Base-by-base conservation (phyloP, 495 filamentous ascomycete genomes). In the Coniosporium apollinis region DNA sequence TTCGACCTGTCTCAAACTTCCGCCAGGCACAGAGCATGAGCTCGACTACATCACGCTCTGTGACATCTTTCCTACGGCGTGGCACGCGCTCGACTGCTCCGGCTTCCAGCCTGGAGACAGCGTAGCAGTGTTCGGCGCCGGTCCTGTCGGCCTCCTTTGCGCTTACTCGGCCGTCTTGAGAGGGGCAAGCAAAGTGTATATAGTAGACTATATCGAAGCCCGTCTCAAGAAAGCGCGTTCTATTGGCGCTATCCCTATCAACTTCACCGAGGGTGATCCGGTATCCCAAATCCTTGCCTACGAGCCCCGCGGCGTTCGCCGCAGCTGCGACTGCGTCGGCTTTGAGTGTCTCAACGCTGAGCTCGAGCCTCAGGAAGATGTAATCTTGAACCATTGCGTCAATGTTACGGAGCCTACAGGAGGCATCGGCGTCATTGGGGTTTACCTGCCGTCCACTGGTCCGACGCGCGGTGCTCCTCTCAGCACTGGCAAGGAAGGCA, bases 81-180 rank as follows among this genome's bases (percentile, higher is more conserved):
- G 58, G 58, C 38, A 50, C 35, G 56, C 28, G 19, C 54, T 46
- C 5, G 52, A 60, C 17, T 38, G 44, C 24, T 44, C 59, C 0
- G 53, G 54, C 10, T 56, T 61, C 9, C 24, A 46, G 8, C 15
- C 46, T 3, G 60, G 59, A 6, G 59, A 64, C 37, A 36, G 48
- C 5, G 52, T 66, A 13, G 61, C 51, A n/a, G 52, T 66, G 4
- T 65, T 59, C 48, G 62, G 61, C 7, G 56, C 48, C 36, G 59
- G 55, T 8, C 54, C 58, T n/a, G 51, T 62, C 5, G 60, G 59
- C 4, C 45, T 61, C 0, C 33, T 62, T 29, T 45, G 48, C 16
- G 55, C 52, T 8, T 59, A 59, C 38, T 54, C 58, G 1, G 58
- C 59, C 5, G 18, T 58, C 2, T 42, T 64, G 3, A 55, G 59